These are phyloP conservation scores for Secale cereale DNA, from an alignment of 176 grass and related monocot genomes.

Conservation along the genomic window DNA sequence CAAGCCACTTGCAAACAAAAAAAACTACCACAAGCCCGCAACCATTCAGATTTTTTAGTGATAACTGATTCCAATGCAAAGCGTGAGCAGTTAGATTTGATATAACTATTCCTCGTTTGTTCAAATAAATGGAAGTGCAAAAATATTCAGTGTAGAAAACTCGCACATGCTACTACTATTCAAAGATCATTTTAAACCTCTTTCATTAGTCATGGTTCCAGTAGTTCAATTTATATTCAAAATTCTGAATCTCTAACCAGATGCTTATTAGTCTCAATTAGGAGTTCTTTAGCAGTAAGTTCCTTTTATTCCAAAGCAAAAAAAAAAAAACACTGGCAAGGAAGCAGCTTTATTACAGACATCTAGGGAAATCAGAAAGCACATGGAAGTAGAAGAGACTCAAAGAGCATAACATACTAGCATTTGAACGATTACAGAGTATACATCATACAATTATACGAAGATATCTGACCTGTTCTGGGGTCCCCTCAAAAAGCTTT, in stretches of 20 bases:
- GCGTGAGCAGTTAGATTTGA: background rate
- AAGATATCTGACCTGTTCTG: constrained; percentile 65
- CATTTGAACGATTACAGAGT: background rate
- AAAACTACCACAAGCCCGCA: constrained; percentile 7
- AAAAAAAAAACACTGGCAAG: background rate
- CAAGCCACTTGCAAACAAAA: constrained; percentile 1
- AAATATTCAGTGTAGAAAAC: background rate
- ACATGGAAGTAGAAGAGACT: background rate
- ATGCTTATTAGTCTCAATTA: constrained; percentile 3
- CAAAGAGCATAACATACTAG: background rate
- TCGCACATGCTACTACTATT: background rate
- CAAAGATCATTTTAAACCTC: background rate
- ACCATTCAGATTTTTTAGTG: background rate
- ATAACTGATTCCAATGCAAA: background rate
- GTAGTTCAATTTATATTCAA: background rate
- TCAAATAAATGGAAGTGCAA: constrained; percentile 5
- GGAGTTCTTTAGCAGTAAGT: background rate
- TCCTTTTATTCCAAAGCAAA: background rate
- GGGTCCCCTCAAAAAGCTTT: constrained; percentile 96
- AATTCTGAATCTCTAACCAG: constrained; percentile 16
- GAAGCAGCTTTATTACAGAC: background rate
- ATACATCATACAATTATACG: background rate
- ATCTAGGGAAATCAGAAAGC: background rate
- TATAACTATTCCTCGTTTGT: background rate
- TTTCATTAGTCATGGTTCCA: constrained; percentile 5